Conservation (phyloP, 2,329 filamentous ascomycete genomes). For the Trichoderma oligosporum region DNA sequence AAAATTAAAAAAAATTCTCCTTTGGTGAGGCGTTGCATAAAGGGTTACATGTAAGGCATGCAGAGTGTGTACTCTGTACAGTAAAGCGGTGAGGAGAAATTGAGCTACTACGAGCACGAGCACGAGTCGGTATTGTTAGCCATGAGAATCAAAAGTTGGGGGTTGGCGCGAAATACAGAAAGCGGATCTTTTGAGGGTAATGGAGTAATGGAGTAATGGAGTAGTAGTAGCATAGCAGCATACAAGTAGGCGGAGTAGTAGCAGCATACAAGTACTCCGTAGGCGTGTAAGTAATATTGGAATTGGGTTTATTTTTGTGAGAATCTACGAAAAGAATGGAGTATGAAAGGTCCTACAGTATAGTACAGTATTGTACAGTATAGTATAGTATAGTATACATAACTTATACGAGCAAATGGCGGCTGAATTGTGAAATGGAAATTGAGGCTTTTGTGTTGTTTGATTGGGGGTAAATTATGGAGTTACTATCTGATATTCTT, state of each 20-base stretch:
- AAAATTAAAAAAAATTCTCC: too few species aligned
- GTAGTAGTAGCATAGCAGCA: too few species aligned
- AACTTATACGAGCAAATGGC: too few species aligned
- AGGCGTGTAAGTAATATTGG: neutral
- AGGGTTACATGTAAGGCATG: neutral
- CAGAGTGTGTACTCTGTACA: neutral
- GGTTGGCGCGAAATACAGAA: too few species aligned
- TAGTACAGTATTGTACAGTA: too few species aligned
- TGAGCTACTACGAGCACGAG: neutral
- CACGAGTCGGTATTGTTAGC: neutral
- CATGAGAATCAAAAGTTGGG: neutral
- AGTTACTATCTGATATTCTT: neutral
- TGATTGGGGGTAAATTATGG: neutral
- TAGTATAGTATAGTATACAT: too few species aligned
- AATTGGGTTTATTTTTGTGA: neutral
- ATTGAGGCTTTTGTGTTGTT: neutral
- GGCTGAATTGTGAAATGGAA: neutral
- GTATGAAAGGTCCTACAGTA: neutral
- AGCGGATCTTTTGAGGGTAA: too few species aligned
- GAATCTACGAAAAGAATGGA: neutral
- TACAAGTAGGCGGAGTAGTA: neutral
- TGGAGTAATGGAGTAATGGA: constrained; percentile 1
- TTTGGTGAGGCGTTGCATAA: neutral
- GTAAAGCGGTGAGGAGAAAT: neutral
- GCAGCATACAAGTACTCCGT: too few species aligned